phyloP scores from a whole-genome alignment of 345 rosid genomes.

The Gossypium raimondii region DNA sequence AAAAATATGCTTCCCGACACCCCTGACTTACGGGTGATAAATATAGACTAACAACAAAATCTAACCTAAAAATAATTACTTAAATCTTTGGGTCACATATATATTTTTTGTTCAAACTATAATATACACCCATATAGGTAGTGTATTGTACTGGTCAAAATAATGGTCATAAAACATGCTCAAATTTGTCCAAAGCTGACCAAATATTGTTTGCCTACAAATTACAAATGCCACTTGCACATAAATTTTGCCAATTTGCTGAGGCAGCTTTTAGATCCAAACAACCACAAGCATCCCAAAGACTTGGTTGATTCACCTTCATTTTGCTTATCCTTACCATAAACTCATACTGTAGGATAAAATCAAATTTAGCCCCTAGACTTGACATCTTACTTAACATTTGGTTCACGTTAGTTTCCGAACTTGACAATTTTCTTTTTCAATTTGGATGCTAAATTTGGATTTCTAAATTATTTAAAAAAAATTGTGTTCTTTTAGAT shows the following conservation, averaged over 20 bases:
- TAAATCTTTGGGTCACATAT: background rate
- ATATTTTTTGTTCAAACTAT: no score
- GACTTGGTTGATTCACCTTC: background rate
- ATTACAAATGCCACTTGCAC: background rate
- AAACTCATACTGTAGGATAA: no score
- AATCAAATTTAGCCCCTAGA: no score
- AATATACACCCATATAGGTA: background rate
- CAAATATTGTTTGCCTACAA: background rate
- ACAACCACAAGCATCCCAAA: background rate
- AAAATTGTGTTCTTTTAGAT: no score
- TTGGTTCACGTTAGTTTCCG: no score
- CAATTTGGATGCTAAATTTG: no score
- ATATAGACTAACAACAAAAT: no score
- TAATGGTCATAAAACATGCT: background rate
- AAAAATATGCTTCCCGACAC: no score
- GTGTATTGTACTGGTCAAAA: background rate
- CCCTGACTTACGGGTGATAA: no score
- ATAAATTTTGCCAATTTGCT: slow-evolving; percentile 9
- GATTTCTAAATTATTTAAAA: no score
- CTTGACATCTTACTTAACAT: no score
- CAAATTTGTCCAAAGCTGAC: background rate
- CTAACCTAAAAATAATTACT: background rate
- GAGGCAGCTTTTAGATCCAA: background rate
- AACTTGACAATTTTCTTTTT: no score
- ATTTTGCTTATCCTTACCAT: background rate